A percentile compares a stretch with the other conserved stretches of the same genome.
phyloP scores from a whole-genome alignment of 2,329 filamentous ascomycete genomes.

The Penicillium thymicola region DNA sequence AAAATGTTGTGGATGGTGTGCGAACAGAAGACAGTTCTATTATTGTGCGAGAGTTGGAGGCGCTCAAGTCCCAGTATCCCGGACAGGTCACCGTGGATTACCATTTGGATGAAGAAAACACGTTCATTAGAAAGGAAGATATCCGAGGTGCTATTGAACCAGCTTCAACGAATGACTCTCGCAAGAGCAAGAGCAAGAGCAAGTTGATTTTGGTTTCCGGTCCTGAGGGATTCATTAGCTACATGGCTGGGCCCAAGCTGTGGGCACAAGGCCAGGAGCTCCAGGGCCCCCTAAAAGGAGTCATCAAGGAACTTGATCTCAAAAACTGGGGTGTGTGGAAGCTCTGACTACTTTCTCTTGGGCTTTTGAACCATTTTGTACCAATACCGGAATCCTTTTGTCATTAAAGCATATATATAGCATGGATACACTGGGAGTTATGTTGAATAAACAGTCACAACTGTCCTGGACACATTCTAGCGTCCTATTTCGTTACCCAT shows the following conservation, averaged over 20 bases:
- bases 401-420: slow-evolving; percentile 7
- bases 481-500: slow-evolving; percentile 14
- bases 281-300: slow-evolving; percentile 70
- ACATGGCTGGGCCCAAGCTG: slow-evolving; percentile 74
- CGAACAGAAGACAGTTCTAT: slow-evolving; percentile 15
- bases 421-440: slow-evolving; percentile 14
- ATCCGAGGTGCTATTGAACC: slow-evolving; percentile 43
- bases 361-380: slow-evolving; percentile 12
- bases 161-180: slow-evolving; percentile 23
- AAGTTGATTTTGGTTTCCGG: slow-evolving; percentile 78
- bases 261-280: slow-evolving; percentile 70
- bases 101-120: slow-evolving; percentile 77
- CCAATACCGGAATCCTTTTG: slow-evolving; percentile 3
- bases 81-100: slow-evolving; percentile 64
- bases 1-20: not conserved
- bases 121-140: slow-evolving; percentile 56
- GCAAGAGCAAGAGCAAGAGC: slow-evolving; percentile 33
- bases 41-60: slow-evolving; percentile 62
- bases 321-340: slow-evolving; percentile 59
- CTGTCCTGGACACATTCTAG: slow-evolving; percentile 6
- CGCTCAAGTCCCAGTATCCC: slow-evolving; percentile 58
- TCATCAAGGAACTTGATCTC: slow-evolving; percentile 60
- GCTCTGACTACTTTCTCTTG: slow-evolving; percentile 39
- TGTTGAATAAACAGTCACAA: slow-evolving; percentile 23
- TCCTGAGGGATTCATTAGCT: slow-evolving; percentile 81